Conservation (phyloP, 1,284 basidiomycete genomes). For the Ustilago esculenta region DNA sequence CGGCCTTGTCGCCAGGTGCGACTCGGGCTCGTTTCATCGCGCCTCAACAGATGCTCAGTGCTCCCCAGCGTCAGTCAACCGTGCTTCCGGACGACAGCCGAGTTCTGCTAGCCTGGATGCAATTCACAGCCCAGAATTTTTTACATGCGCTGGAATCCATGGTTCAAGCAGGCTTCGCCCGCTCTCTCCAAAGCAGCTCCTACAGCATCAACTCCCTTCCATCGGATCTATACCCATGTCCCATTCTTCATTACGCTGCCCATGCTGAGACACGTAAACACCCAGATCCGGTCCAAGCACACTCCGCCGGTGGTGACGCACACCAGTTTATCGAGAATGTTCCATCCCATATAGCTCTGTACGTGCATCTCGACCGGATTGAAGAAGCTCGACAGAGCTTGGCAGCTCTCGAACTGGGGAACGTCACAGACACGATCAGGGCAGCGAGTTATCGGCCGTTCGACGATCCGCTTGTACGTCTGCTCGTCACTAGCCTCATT, state of each 20-base stretch:
- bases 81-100: neutral
- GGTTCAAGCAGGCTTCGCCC: conserved; percentile 9
- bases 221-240: conserved; percentile 12
- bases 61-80: neutral
- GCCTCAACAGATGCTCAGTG: neutral
- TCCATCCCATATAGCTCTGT: conserved; percentile 27
- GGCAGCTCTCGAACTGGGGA: conserved; percentile 12
- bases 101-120: conserved; percentile 23
- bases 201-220: neutral
- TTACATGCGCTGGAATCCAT: conserved; percentile 17
- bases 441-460: conserved; percentile 11
- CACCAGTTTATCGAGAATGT: too few relatives aligned
- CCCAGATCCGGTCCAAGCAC: too few relatives aligned
- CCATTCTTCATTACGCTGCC: conserved; percentile 30
- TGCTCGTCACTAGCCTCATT: conserved; percentile 23
- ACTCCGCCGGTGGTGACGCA: too few relatives aligned
- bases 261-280: too few relatives aligned
- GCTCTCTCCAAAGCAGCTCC: neutral
- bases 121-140: conserved; percentile 23
- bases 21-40: conserved; percentile 23
- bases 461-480: conserved; percentile 10
- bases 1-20: conserved; percentile 9
- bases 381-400: conserved; percentile 16
- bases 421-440: neutral
- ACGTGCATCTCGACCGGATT: conserved; percentile 26